Conservation (phyloP, 495 filamentous ascomycete species). For the Glutinoglossum americanum region DNA sequence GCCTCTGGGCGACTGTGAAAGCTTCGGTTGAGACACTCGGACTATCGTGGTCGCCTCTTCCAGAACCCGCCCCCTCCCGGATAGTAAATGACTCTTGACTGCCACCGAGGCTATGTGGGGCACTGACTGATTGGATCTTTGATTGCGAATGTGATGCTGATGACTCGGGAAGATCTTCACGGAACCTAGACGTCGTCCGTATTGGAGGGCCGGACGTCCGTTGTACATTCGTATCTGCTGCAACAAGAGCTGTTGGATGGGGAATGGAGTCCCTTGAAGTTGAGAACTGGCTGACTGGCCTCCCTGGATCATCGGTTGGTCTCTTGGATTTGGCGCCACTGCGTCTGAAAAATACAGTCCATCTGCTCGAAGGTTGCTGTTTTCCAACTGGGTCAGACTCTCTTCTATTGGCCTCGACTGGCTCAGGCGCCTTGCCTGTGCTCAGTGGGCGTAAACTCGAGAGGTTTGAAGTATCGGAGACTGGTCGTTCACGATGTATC, state of each 20-base stretch:
- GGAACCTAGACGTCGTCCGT: conserved; percentile 73
- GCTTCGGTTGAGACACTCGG: background rate
- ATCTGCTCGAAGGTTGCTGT: conserved; percentile 24
- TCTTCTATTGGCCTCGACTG: conserved; percentile 21
- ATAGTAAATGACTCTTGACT: background rate
- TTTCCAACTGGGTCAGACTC: conserved; percentile 26
- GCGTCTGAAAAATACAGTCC: conserved; percentile 59
- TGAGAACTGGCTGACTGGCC: conserved; percentile 39
- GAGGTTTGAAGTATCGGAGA: conserved; percentile 32
- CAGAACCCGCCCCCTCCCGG: background rate
- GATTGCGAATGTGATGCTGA: conserved; percentile 67
- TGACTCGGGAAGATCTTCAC: conserved; percentile 76
- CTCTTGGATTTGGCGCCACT: conserved; percentile 34
- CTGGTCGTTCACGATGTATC: conserved; percentile 22
- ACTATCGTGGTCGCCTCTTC: background rate
- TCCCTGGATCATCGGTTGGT: conserved; percentile 27
- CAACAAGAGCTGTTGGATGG: conserved; percentile 25
- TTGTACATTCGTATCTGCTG: conserved; percentile 15
- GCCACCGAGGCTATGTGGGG: background rate
- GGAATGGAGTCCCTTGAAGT: conserved; percentile 66
- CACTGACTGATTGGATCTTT: conserved; percentile 50
- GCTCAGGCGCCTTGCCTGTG: conserved; percentile 24
- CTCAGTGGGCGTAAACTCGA: conserved; percentile 25
- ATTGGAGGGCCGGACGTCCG: conserved; percentile 34
- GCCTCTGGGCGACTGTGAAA: background rate